Base-by-base conservation (phyloP, 352 stramenopile genomes). In the Globisporangium acanthophoron region DNA sequence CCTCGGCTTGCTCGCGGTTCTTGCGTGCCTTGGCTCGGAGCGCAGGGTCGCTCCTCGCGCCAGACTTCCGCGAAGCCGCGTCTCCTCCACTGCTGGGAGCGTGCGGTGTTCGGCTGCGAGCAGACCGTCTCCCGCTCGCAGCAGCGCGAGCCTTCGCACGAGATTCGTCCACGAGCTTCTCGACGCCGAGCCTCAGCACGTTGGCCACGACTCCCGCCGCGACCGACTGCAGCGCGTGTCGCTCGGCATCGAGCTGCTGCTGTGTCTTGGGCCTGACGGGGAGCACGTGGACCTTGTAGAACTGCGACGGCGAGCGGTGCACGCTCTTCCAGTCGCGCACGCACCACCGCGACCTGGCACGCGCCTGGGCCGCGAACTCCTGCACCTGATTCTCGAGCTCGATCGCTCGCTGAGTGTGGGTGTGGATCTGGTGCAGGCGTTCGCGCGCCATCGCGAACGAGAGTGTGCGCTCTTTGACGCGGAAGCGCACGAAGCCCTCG, bases 291-390 rank as follows among this genome's bases (percentile, higher is more conserved):
- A 90, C 67, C 5, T 56, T 58, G 24, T 90, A 90, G 20, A 80
- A 70, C 56, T 75, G 64, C 46, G 76, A 76, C 13, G 76, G 77
- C 2, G 64, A 73, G 6, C 58, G 58, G 41, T 73, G 67, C 15
- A 84, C 67, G 45, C 61, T 76, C 47, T 79, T 82, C 1, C 51
- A 48, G 33, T 88, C 67, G 18, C 74, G 76, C 13, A 88, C 77
- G 52, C 80, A 88, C 80, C 80, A 90, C 5, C 62, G 70, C 13
- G 80, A 90, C 33, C 66, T 71, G 15, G 67, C 65, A 33, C 65
- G 66, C 3, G 78, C 76, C n/a, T 78, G 67, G 15, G 55, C 54
- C 29, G 74, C 66, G 58, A 85, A 88, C 1, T 54, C 48, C 18
- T 83, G 64, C 31, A 79, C 59, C 29, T 70, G 71, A 0, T 69